Percentiles rank a stretch among this genome's conserved stretches.
Evolutionary conservation across 1,284 basidiomycete genomes (phyloP).

Genomic region (Tylopilus sp.): DNA sequence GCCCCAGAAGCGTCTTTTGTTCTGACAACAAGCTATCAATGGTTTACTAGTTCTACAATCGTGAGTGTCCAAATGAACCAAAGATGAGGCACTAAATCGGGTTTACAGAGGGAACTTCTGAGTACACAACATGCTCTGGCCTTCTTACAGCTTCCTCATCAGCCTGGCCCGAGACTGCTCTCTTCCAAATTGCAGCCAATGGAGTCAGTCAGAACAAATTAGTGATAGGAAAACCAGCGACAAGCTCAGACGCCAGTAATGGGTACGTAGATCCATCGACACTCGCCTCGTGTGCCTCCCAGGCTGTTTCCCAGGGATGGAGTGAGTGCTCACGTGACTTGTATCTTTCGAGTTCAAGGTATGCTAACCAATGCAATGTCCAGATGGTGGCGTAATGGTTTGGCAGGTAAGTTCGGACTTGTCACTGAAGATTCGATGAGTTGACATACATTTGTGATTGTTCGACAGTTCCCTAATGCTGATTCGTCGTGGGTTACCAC

Average conservation of each 20-base stretch:
- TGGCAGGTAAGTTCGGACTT: slow-evolving; percentile 45
- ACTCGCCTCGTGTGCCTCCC: slow-evolving; percentile 12
- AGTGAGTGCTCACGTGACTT: slow-evolving; percentile 9
- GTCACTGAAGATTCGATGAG: neutral
- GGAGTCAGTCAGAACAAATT: slow-evolving; percentile 65
- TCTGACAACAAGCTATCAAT: slow-evolving; percentile 9
- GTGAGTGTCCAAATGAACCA: slow-evolving; percentile 45
- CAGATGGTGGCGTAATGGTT: slow-evolving; percentile 64
- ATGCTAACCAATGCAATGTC: slow-evolving; percentile 14
- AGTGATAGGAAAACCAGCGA: slow-evolving; percentile 74
- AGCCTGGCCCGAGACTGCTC: slow-evolving; percentile 51
- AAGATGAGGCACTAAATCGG: neutral
- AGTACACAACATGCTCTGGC: slow-evolving; percentile 57
- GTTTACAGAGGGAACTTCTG: slow-evolving; percentile 52
- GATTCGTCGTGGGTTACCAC: slow-evolving; percentile 34
- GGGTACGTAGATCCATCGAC: slow-evolving; percentile 8
- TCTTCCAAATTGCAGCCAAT: slow-evolving; percentile 72
- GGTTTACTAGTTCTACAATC: slow-evolving; percentile 68
- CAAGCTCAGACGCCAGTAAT: slow-evolving; percentile 61
- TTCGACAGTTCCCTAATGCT: slow-evolving; percentile 39
- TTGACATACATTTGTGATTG: slow-evolving; percentile 40
- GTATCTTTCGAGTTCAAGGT: neutral
- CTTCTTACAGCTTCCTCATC: slow-evolving; percentile 55
- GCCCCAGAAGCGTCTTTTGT: neutral
- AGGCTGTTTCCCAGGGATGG: slow-evolving; percentile 15